These are phyloP conservation scores for Neonothopanus nambi DNA, from an alignment of 1,284 basidiomycete genomes.

Conservation along the genomic window DNA sequence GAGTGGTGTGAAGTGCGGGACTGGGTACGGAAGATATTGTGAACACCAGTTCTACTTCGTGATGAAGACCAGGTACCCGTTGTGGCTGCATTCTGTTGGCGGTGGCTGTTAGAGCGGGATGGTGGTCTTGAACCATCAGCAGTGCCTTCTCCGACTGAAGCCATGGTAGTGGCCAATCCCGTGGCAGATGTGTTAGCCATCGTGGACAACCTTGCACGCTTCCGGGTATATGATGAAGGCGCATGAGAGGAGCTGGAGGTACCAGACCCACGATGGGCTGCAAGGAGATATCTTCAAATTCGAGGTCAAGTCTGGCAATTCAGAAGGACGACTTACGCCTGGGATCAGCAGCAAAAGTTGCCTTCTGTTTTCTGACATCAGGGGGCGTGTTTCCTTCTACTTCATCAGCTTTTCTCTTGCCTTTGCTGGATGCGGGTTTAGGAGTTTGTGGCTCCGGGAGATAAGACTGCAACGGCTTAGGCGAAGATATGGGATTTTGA, in stretches of 20 bases:
- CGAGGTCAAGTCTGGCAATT: conserved; percentile 2
- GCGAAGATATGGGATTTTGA: background rate
- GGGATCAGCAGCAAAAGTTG: conserved; percentile 47
- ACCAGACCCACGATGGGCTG: conserved; percentile 46
- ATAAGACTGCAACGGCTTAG: conserved; percentile 2
- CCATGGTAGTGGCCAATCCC: conserved; percentile 10
- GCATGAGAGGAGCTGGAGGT: conserved; percentile 47
- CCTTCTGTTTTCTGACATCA: conserved; percentile 37
- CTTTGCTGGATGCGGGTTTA: conserved; percentile 15
- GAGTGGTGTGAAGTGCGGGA: conserved; percentile 24
- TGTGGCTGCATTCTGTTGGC: conserved; percentile 35
- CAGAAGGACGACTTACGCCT: conserved; percentile 36
- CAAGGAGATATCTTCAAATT: conserved; percentile 9
- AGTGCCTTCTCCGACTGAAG: conserved; percentile 10
- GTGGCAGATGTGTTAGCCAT: conserved; percentile 35
- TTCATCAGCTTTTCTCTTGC: conserved; percentile 51
- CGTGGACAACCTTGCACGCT: conserved; percentile 61
- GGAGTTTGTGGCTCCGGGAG: conserved; percentile 2
- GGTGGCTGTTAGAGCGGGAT: conserved; percentile 14
- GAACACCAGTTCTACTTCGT: conserved; percentile 28
- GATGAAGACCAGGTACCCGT: conserved; percentile 59
- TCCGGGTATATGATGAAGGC: conserved; percentile 69
- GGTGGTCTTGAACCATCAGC: conserved; percentile 22
- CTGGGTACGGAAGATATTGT: conserved; percentile 18
- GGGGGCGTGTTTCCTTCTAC: conserved; percentile 46